These are phyloP conservation scores for Nemania bipapillata DNA, from an alignment of 2,329 filamentous ascomycete species.

Conservation along the genomic window DNA sequence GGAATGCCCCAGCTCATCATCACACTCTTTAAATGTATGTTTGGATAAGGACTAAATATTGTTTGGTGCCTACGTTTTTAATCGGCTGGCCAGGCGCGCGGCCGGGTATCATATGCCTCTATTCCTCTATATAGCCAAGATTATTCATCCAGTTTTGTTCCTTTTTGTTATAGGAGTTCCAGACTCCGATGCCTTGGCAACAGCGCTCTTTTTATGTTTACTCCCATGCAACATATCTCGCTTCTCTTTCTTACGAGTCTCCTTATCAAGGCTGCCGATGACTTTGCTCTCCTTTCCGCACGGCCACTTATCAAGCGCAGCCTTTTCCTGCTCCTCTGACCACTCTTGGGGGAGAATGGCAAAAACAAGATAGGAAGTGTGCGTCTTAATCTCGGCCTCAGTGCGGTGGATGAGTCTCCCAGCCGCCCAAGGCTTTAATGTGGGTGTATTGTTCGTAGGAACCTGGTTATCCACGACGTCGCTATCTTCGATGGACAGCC, in stretches of 20 bases:
- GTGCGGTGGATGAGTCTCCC: conserved; percentile 82
- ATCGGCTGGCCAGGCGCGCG: conserved; percentile 2
- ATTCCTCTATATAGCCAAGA: conserved; percentile 10
- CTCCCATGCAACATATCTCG: conserved; percentile 62
- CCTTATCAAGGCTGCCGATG: conserved; percentile 65
- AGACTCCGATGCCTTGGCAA: conserved; percentile 34
- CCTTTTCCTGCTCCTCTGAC: conserved; percentile 82
- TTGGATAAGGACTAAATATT: neutral
- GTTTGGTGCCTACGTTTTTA: neutral
- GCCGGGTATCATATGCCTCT: conserved; percentile 28
- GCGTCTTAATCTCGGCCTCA: conserved; percentile 90
- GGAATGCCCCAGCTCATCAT: too few species aligned
- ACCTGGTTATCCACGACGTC: conserved; percentile 42
- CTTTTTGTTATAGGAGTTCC: conserved; percentile 41
- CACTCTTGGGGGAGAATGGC: conserved; percentile 88
- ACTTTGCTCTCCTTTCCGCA: conserved; percentile 64
- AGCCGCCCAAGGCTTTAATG: conserved; percentile 73
- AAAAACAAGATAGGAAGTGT: conserved; percentile 97
- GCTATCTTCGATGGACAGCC: conserved; percentile 50
- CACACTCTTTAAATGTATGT: neutral
- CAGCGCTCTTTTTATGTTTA: conserved; percentile 56
- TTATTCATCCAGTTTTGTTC: conserved; percentile 37
- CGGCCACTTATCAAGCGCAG: conserved; percentile 72
- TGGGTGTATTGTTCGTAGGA: conserved; percentile 40
- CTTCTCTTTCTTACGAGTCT: conserved; percentile 67